Evolutionary conservation across 805 yeast genomes (phyloP).

Genomic region (Candida germanica): DNA sequence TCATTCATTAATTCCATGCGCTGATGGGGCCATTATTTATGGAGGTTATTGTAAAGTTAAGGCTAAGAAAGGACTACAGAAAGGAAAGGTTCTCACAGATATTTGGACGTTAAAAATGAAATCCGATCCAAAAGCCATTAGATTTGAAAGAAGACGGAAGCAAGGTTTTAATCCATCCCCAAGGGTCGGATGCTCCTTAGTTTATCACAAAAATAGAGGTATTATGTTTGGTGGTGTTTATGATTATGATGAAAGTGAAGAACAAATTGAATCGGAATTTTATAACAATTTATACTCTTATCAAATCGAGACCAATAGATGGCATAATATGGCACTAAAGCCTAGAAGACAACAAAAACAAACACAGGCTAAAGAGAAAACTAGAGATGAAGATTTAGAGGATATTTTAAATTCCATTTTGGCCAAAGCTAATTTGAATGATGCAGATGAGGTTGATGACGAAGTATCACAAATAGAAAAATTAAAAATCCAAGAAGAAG

Average conservation of each 20-base stretch:
- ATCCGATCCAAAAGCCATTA: conserved; percentile 65
- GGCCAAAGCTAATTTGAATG: conserved; percentile 68
- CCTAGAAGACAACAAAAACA: conserved; percentile 53
- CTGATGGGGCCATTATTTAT: conserved; percentile 80
- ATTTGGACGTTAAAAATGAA: conserved; percentile 88
- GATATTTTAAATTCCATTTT: conserved; percentile 71
- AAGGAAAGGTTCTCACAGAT: conserved; percentile 86
- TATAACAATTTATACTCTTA: conserved; percentile 78
- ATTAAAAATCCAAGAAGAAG: conserved; percentile 30
- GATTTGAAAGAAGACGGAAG: conserved; percentile 89
- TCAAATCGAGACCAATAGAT: conserved; percentile 81
- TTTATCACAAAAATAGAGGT: conserved; percentile 86
- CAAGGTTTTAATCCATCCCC: conserved; percentile 91
- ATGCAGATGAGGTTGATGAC: conserved; percentile 50
- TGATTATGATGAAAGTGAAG: conserved; percentile 94
- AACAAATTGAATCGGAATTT: conserved; percentile 78
- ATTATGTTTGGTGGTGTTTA: conserved; percentile 93
- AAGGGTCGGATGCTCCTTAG: conserved; percentile 92
- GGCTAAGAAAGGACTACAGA: conserved; percentile 82
- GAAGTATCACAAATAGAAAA: conserved; percentile 36
- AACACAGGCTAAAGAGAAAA: conserved; percentile 40
- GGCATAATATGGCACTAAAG: conserved; percentile 73
- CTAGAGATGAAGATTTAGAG: conserved; percentile 78
- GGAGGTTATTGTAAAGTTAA: conserved; percentile 96
- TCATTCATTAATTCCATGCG: conserved; percentile 75